phyloP scores from a whole-genome alignment of 2,329 filamentous ascomycete genomes.

The Neofusicoccum cordaticola region DNA sequence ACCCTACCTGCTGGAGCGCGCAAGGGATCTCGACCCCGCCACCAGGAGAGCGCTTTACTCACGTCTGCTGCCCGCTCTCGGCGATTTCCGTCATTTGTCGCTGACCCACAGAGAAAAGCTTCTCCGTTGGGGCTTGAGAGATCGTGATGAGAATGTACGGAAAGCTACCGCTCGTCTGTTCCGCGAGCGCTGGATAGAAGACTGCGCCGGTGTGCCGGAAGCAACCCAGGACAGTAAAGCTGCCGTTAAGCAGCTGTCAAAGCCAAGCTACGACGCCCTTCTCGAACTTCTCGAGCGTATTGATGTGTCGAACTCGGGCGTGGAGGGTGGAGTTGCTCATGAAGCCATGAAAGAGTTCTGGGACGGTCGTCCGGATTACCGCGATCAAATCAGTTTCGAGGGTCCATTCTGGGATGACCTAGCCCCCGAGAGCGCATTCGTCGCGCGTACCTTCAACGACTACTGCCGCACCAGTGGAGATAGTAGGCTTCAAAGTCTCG shows the following conservation, averaged over 20 bases:
- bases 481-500: slow-evolving; percentile 68
- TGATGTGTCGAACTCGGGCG: slow-evolving; percentile 84
- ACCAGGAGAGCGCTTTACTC: slow-evolving; percentile 86
- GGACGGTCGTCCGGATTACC: slow-evolving; percentile 83
- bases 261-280: slow-evolving; percentile 70
- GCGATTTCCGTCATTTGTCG: slow-evolving; percentile 91
- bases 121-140: slow-evolving; percentile 87
- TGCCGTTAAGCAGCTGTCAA: slow-evolving; percentile 39
- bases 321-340: slow-evolving; percentile 84
- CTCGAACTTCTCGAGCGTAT: slow-evolving; percentile 91
- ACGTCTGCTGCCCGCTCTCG: slow-evolving; percentile 78
- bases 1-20: slow-evolving; percentile 83
- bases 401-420: slow-evolving; percentile 78
- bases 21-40: slow-evolving; percentile 79
- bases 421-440: slow-evolving; percentile 82
- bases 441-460: slow-evolving; percentile 89
- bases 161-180: slow-evolving; percentile 90
- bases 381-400: slow-evolving; percentile 68
- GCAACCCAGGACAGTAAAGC: slow-evolving; percentile 53
- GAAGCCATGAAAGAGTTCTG: slow-evolving; percentile 97
- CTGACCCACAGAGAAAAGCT: slow-evolving; percentile 94
- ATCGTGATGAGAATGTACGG: slow-evolving; percentile 89
- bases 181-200: slow-evolving; percentile 95
- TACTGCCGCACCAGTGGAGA: slow-evolving; percentile 77
- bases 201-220: slow-evolving; percentile 71